Percentiles rank a stretch among this genome's conserved stretches.
Conservation (phyloP, 1,284 basidiomycete species). For the Caloboletus firmus region DNA sequence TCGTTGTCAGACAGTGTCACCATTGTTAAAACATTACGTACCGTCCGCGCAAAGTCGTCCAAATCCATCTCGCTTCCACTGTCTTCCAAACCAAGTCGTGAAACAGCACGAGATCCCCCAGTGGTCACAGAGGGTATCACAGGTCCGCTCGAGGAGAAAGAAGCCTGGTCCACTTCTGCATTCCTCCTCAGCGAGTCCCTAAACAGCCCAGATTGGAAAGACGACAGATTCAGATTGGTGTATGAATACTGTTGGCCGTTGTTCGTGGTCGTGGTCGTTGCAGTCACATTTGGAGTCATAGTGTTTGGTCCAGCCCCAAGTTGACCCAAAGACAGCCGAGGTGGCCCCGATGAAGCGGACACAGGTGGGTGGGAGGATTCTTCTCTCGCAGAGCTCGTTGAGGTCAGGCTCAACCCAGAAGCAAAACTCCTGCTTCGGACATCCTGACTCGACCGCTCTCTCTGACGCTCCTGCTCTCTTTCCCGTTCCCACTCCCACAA, state of each 20-base stretch:
- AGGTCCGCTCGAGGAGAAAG: conserved; percentile 15
- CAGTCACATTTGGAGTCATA: not conserved
- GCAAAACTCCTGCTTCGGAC: conserved; percentile 17
- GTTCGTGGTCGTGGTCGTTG: conserved; percentile 10
- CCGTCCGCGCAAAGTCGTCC: conserved; percentile 20
- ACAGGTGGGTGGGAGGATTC: conserved; percentile 10
- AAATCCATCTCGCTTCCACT: conserved; percentile 35
- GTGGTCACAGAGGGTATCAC: not conserved
- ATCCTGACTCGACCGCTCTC: conserved; percentile 19
- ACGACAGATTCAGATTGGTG: conserved; percentile 32
- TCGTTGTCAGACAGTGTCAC: conserved; percentile 5
- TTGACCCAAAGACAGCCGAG: conserved; percentile 11
- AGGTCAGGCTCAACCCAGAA: conserved; percentile 16
- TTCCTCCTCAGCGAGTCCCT: conserved; percentile 36
- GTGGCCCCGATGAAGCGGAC: not conserved
- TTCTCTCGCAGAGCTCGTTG: conserved; percentile 22
- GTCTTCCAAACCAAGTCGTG: conserved; percentile 26
- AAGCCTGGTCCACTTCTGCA: conserved; percentile 27
- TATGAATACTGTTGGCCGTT: conserved; percentile 31
- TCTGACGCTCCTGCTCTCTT: conserved; percentile 20
- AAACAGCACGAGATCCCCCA: conserved; percentile 11
- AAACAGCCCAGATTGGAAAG: conserved; percentile 36
- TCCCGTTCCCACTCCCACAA: conserved; percentile 28
- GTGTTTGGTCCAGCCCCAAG: conserved; percentile 4
- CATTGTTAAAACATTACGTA: conserved; percentile 6